Evolutionary conservation across 2,329 filamentous ascomycete species (phyloP).

Genomic region (Saccharata proteae): DNA sequence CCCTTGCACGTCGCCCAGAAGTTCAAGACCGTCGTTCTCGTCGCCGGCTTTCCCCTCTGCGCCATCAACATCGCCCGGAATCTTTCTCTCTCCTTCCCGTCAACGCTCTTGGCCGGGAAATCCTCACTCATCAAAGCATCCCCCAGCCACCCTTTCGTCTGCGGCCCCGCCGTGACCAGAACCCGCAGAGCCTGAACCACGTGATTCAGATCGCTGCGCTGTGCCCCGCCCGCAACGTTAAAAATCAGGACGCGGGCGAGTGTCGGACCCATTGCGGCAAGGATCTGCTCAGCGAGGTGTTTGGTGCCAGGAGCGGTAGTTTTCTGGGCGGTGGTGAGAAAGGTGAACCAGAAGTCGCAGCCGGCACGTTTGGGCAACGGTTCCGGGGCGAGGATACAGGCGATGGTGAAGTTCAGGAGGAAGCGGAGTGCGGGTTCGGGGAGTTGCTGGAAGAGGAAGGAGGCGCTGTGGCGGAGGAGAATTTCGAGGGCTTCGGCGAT

Average conservation of each 20-base stretch:
- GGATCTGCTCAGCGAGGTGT: slow-evolving; percentile 2
- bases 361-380: slow-evolving; percentile 64
- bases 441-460: slow-evolving; percentile 50
- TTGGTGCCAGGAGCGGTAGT: background rate
- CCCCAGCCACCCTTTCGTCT: slow-evolving; percentile 3
- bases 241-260: slow-evolving; percentile 6
- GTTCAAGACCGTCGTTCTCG: no score
- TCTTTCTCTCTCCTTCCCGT: slow-evolving; percentile 6
- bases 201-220: slow-evolving; percentile 5
- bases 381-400: slow-evolving; percentile 58
- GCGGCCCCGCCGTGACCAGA: slow-evolving; percentile 3
- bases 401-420: slow-evolving; percentile 60
- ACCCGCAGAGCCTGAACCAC: slow-evolving; percentile 4
- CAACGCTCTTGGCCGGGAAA: slow-evolving; percentile 7
- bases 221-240: slow-evolving; percentile 5
- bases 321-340: slow-evolving; percentile 2
- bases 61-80: slow-evolving; percentile 7
- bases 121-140: slow-evolving; percentile 2
- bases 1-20: no score
- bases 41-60: no score
- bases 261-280: slow-evolving; percentile 1
- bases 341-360: slow-evolving; percentile 53
- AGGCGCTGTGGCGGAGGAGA: slow-evolving; percentile 48
- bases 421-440: slow-evolving; percentile 47
- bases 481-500: slow-evolving; percentile 61